These are phyloP conservation scores for Fusarium musae DNA, from an alignment of 2,329 filamentous ascomycete genomes.

Conservation along the genomic window DNA sequence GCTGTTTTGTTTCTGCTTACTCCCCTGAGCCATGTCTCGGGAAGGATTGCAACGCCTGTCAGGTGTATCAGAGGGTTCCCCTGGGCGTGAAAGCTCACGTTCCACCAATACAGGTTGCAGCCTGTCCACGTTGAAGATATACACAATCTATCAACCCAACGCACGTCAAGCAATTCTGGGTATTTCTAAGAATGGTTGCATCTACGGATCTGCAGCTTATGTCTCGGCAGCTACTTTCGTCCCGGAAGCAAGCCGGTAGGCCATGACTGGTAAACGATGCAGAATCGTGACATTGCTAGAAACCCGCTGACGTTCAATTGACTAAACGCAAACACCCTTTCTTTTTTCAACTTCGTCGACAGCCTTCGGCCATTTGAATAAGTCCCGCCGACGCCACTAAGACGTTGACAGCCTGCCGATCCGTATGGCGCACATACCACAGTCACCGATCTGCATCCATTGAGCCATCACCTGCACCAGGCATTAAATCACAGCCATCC, in stretches of 20 bases:
- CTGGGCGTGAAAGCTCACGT: neutral
- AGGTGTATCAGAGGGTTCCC: slow-evolving; percentile 1
- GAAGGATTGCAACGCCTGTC: slow-evolving; percentile 26
- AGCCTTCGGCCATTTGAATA: slow-evolving; percentile 28
- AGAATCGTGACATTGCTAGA: slow-evolving; percentile 7
- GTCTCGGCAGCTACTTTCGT: slow-evolving; percentile 15
- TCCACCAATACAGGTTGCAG: slow-evolving; percentile 23
- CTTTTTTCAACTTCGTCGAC: neutral
- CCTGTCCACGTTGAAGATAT: slow-evolving; percentile 9
- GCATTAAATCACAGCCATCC: slow-evolving; percentile 5
- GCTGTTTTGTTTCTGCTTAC: slow-evolving; percentile 11
- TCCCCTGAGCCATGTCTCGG: slow-evolving; percentile 29
- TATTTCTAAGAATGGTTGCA: slow-evolving; percentile 23
- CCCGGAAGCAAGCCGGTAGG: slow-evolving; percentile 4
- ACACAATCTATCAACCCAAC: slow-evolving; percentile 7
- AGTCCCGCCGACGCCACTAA: slow-evolving; percentile 28
- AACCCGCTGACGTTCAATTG: slow-evolving; percentile 30
- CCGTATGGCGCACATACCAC: neutral
- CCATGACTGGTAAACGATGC: neutral
- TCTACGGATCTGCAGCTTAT: slow-evolving; percentile 4
- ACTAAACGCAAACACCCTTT: neutral
- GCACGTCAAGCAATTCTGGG: neutral
- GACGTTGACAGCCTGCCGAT: slow-evolving; percentile 22
- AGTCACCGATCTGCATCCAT: slow-evolving; percentile 28
- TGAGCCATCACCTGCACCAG: slow-evolving; percentile 8